Evolutionary conservation across 1,139 yeast genomes (phyloP), one percentile per base, ranked within the genome.

Genomic region (Diutina scorzettiae): DNA sequence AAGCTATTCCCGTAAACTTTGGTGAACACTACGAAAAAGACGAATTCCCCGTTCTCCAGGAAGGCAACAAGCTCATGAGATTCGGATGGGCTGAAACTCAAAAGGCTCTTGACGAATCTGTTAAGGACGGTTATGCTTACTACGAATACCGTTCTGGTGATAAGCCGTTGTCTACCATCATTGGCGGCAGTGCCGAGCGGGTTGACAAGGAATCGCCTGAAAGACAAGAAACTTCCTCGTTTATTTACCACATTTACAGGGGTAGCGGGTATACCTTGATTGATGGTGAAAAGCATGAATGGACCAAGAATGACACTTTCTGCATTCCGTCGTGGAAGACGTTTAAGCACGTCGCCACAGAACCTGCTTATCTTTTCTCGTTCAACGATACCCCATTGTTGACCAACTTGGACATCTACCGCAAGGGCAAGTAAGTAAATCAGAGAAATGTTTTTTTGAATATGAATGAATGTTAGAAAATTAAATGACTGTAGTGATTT

Each of bases 1-100:
- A 53, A 42, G 45, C 51, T 5, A 47, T 53, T 19, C 56, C 56
- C 17, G 55, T 53, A n/a, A 53, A 53, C 43, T 53, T 53, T 44
- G 54, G 56, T 32, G 54, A 53, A 34, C 47, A 46, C 20, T 53
- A 52, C 41, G 43, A 46, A 8, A 48, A 48, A 32, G 48, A 47
- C n/a, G 41, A 51, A 18, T 53, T 46, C 42, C 56, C 56, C 6
- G 46, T 48, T 32, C 42, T 40, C 9, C 46, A 44, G 20, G 46
- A 43, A 8, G 47, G 42, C 14, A 43, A 48, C 23, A 42, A 54
- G 2, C 46, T 47, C 5, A 44, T 50, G 39, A 48, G 49, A 42
- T 51, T 42, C 42, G 48, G 53, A 7, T 53, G 56, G 56, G 41
- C 42, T n/a, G 42, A 33, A 1, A 53, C 50, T 20, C 51, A 52